Base-by-base conservation (phyloP, 768 basidiomycete species). In the Daedaleopsis sinensis region DNA sequence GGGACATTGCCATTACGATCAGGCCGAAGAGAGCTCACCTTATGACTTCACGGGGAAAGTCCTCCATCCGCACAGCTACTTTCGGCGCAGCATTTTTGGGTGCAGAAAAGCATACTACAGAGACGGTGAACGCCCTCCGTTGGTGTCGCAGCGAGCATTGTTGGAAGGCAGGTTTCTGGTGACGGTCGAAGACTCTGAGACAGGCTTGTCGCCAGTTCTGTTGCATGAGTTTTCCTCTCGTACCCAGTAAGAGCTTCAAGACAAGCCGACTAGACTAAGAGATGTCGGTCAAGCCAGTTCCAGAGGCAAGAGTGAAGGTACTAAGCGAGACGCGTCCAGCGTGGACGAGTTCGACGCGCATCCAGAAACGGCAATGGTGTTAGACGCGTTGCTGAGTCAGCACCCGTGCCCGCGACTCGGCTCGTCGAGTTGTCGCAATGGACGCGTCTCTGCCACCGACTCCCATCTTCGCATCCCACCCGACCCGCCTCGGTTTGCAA, bases 41-140 rank as follows among this genome's bases (percentile, higher is more conserved):
- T 63, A 93, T 88, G 19, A 80, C 70, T 47, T 93, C 85, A 67
- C 85, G 85, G 0, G 86, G 78, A 72, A 83, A 94, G 18, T 86
- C 81, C 59, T 87, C 80, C 80, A 88, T 87, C 32, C 73, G 68
- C 7, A 85, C 39, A n/a, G 61, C 21, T 19, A 52, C 61, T 61
- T 76, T 81, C 49, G 75, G 68, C 9, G 74, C 70, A 7, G 11
- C 35, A 32, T 51, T 60, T 60, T 76, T 81, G 48, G 74, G 69
- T 21, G 74, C 70, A 60, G 65, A 64, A 36, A 53, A 50, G 37
- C 64, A 46, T 70, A 58, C 59, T 62, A 71, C 58, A 70, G 70
- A 67, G 67, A 73, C 44, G 65, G 70, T 71, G 70, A 72, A 72
- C 50, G 27, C 55, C 67, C 68, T 72, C 65, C 68, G 46, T 16